A percentile compares a stretch with the other conserved stretches of the same genome.
phyloP scores from a whole-genome alignment of 129 eudicot genomes.

The sunflower (Helianthus annuus) region HanXRQr2.0-SUNRISE NC_035435.2:143280892-143281391 shows the following conservation, averaged over 20 bases:
- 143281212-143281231: neutral
- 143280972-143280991: slow-evolving; percentile 12
- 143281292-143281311: slow-evolving; percentile 8
- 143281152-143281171: neutral
- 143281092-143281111: too few relatives aligned
- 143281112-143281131: neutral
- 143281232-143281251: neutral
- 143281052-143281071: neutral
- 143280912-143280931: neutral
- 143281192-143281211: neutral
- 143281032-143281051: neutral
- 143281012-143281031: neutral
- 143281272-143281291: neutral
- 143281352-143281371: neutral
- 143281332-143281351: neutral
- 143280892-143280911: too few relatives aligned
- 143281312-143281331: slow-evolving; percentile 8
- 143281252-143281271: neutral
- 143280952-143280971: neutral
- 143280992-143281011: neutral
- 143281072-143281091: neutral
- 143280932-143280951: neutral
- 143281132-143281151: neutral
- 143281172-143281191: neutral
- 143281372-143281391: neutral